Evolutionary conservation across 257 asterid species (phyloP), one percentile per base, ranked within the genome.

Genomic region (Euphrasia confusa): DNA sequence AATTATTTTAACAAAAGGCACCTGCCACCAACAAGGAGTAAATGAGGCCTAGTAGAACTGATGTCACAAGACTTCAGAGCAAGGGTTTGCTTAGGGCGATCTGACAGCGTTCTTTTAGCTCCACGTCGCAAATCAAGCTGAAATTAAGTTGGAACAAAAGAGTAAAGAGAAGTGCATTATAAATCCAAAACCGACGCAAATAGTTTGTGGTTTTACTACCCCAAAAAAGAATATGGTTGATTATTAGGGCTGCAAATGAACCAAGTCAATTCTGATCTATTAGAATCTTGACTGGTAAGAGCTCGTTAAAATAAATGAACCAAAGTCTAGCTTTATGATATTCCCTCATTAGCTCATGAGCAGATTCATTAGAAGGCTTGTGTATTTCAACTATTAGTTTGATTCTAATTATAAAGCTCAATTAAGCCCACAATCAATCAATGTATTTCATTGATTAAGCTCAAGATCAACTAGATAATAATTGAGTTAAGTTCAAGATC

Each of bases 21-120:
- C 99, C 99, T 85, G 75, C 99, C 99, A 56, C 99, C 97, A 77
- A 93, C 96, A 71, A 93, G 91, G 74, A 93, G 96, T 75, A 93
- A 74, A 79, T 93, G 95, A 32, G 99, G 99, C 76, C 97, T 93
- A 18, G 89, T 83, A 18, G 84, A 57, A 73, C 96, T 89, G 77
- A 93, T 81, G 73, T 87, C 97, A 73, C 94, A 93, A 44, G 99
- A 93, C 76, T 93, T 89, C 81, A 93, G 77, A 44, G 74, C 75
- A 73, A 93, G 94, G 60, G 81, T 59, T 58, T 83, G 94, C 78
- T 80, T 87, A 4, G 99, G 97, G 63, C 94, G 94, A 70, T 93
- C 97, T 50, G 82, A 74, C 70, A 93, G 77, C 58, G 97, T 81
- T 68, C 75, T 87, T 78, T 85, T 93, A 61, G 88, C 85, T 74